phyloP scores from a whole-genome alignment of 257 asterid genomes.

The Przewalskia tangutica region DNA sequence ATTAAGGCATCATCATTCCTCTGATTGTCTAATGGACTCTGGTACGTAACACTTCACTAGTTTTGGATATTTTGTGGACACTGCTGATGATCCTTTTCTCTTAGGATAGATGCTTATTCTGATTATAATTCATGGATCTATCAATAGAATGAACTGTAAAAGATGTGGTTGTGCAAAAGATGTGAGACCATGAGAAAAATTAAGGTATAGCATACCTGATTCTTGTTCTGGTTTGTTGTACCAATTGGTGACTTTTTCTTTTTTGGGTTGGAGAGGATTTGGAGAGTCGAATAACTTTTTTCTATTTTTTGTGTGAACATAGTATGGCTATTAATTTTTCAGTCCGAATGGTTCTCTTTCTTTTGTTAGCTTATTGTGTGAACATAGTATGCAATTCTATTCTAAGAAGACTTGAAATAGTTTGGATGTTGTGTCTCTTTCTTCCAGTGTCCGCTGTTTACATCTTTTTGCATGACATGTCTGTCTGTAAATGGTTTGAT shows the following conservation, averaged over 20 bases:
- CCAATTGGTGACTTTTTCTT: background rate
- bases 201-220: constrained; percentile 47
- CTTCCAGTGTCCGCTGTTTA: no score
- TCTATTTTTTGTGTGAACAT: background rate
- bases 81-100: background rate
- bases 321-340: constrained; percentile 14
- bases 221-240: constrained; percentile 14
- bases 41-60: background rate
- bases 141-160: constrained; percentile 81
- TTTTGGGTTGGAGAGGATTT: background rate
- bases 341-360: background rate
- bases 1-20: background rate
- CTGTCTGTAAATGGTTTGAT: no score
- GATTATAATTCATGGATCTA: background rate
- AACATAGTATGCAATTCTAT: no score
- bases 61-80: background rate
- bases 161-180: constrained; percentile 95
- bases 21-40: background rate
- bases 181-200: constrained; percentile 95
- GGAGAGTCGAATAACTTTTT: background rate
- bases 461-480: no score
- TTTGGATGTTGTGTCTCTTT: no score
- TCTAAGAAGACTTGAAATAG: no score
- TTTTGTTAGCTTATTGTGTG: constrained; percentile 13
- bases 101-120: background rate